Conservation (phyloP, 2,329 filamentous ascomycete genomes). For the Atkinsonella hypoxylon region DNA sequence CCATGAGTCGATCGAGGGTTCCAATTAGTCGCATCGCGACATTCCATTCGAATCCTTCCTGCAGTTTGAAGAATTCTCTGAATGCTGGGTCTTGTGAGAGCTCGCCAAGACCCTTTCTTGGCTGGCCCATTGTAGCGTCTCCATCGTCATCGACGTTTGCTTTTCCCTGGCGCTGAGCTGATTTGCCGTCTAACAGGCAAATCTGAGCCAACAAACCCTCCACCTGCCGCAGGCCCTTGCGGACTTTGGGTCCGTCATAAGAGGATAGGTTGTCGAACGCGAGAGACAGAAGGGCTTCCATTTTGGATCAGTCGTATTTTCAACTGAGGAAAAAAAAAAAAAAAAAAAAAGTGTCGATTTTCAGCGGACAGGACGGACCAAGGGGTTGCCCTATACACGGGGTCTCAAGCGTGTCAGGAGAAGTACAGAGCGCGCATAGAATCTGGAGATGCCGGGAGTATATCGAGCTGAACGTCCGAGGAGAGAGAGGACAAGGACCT, state of each 20-base stretch:
- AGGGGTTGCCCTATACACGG: too few species aligned
- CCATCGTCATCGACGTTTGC: background rate
- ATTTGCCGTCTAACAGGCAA: conserved; percentile 51
- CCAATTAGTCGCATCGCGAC: conserved; percentile 76
- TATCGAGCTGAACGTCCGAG: background rate
- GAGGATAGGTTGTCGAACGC: conserved; percentile 96
- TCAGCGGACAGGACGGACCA: background rate
- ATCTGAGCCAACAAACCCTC: conserved; percentile 91
- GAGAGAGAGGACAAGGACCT: background rate
- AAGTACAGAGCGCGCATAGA: too few species aligned
- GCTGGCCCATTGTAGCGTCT: conserved; percentile 19
- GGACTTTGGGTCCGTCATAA: conserved; percentile 77
- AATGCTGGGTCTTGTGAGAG: conserved; percentile 78
- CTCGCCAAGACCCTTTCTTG: conserved; percentile 53
- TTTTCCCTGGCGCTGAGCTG: conserved; percentile 5
- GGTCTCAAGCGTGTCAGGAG: background rate
- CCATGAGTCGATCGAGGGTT: conserved; percentile 76
- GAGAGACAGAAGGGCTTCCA: conserved; percentile 86
- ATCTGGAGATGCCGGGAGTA: background rate
- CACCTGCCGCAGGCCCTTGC: conserved; percentile 87
- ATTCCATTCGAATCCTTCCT: conserved; percentile 98
- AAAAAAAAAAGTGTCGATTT: background rate
- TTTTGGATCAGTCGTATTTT: conserved; percentile 28
- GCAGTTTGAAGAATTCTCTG: conserved; percentile 88
- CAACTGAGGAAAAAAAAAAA: too few species aligned